Base-by-base conservation (phyloP, 768 basidiomycete species). In the Hemileccinum impolitum region DNA sequence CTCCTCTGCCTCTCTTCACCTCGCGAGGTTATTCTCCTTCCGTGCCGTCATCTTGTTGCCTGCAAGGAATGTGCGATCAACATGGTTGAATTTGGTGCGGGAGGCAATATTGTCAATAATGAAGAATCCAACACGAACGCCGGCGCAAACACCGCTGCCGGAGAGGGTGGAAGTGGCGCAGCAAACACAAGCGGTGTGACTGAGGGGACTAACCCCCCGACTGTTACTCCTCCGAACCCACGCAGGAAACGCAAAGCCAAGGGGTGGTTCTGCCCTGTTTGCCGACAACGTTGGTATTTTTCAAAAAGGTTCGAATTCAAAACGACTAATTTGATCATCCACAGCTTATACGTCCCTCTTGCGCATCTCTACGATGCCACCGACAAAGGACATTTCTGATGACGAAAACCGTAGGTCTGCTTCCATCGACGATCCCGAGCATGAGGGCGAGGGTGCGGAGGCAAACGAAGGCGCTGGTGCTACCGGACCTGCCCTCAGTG, bases 181-280 rank as follows among this genome's bases (percentile, higher is more conserved):
- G 55, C 43, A 1, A 62, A 62, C 32, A 15, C 58, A 13, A 48
- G 43, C 9, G 47, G 41, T 34, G 70, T 54, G 17, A 58, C 57
- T 2, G 66, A 63, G 31, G 65, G 56, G n/a, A 57, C 61, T 7
- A 52, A 21, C 47, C 63, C n/a, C 10, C 42, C 28, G 26, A 44
- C 62, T 4, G 47, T 71, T 11, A 56, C 70, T 26, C 68, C 73
- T 14, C 38, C 59, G 23, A 72, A 75, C 48, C 67, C 77, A 5
- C 76, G 91, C 52, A 75, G 93, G 63, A 94, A 93, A 75, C 78
- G 92, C 57, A 94, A 91, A 72, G 88, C 91, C 0, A 97, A 97
- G 70, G 94, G 94, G 6, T 97, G 94, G 94, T 91, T 88, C 77
- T 97, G 94, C 65, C 94, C 94, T 25, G 90, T 97, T 42, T 95